phyloP scores from a whole-genome alignment of 2,329 filamentous ascomycete genomes.

The Ophiostoma populinum region DNA sequence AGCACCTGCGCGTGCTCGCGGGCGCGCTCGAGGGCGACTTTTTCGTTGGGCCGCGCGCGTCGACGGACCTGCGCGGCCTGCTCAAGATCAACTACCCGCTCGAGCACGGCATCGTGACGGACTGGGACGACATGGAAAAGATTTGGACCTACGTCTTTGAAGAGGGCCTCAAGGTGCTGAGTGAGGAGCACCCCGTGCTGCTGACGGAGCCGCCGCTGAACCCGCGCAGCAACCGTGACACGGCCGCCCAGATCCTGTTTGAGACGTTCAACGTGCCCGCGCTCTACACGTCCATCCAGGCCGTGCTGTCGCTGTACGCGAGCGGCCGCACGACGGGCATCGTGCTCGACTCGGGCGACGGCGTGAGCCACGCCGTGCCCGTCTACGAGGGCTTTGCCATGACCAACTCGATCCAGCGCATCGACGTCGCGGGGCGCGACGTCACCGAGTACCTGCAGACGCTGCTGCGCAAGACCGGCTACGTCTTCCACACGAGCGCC shows the following conservation, averaged over 20 bases:
- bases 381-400: constrained; percentile 98
- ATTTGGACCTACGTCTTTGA: constrained; percentile 98
- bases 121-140: constrained; percentile 99
- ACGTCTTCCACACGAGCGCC: constrained; percentile 91
- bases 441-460: constrained; percentile 92
- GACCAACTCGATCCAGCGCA: constrained; percentile 82
- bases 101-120: constrained; percentile 94
- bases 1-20: constrained; percentile 88
- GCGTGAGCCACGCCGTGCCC: constrained; percentile 90
- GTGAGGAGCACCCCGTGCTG: constrained; percentile 95
- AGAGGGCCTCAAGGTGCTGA: constrained; percentile 87
- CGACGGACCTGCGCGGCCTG: constrained; percentile 76
- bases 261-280: constrained; percentile 98
- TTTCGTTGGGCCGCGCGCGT: constrained; percentile 81
- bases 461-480: constrained; percentile 76
- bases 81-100: constrained; percentile 92
- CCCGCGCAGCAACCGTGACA: constrained; percentile 87
- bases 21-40: constrained; percentile 91
- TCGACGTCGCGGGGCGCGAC: constrained; percentile 90
- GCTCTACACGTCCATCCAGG: constrained; percentile 91
- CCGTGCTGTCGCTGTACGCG: constrained; percentile 87
- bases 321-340: constrained; percentile 92
- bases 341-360: constrained; percentile 87
- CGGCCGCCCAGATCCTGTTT: constrained; percentile 91
- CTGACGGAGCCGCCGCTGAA: constrained; percentile 93